Evolutionary conservation across 345 rosid genomes (phyloP).

Genomic region (Citrus reticulata): DNA sequence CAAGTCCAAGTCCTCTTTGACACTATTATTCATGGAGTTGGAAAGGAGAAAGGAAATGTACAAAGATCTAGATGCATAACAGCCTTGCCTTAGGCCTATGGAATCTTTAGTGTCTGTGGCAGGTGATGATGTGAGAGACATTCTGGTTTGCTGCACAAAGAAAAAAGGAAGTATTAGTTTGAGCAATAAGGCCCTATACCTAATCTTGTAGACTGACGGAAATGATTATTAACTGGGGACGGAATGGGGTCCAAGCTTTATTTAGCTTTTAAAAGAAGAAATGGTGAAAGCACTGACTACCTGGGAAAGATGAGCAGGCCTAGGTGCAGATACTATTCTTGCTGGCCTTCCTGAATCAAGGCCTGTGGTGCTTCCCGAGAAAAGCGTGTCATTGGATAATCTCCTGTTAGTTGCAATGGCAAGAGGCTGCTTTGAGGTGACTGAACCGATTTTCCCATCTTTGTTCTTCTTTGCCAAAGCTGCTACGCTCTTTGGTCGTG

Average conservation of each 20-base stretch:
- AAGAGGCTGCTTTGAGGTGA: slow-evolving; percentile 12
- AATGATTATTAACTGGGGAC: not conserved
- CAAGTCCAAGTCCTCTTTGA: not conserved
- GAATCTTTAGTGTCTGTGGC: not conserved
- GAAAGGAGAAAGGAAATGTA: not conserved
- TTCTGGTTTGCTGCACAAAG: slow-evolving; percentile 3
- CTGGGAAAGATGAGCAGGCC: not conserved
- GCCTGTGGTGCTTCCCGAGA: not conserved
- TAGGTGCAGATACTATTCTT: not conserved
- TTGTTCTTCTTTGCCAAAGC: slow-evolving; percentile 2
- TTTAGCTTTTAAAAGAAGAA: not conserved
- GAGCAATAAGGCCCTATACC: not conserved
- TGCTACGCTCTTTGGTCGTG: not conserved
- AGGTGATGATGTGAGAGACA: not conserved
- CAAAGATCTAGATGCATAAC: not conserved
- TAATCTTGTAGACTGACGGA: not conserved
- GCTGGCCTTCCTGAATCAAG: not conserved
- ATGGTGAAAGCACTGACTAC: not conserved
- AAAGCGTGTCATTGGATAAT: not conserved
- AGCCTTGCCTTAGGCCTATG: not conserved
- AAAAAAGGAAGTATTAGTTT: not conserved
- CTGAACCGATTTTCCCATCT: slow-evolving; percentile 5
- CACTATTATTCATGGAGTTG: not conserved
- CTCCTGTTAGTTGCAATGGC: slow-evolving; percentile 13
- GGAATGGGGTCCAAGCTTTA: not conserved